Evolutionary conservation across 2,329 filamentous ascomycete genomes (phyloP).

Genomic region (Colletotrichum tofieldiae): DNA sequence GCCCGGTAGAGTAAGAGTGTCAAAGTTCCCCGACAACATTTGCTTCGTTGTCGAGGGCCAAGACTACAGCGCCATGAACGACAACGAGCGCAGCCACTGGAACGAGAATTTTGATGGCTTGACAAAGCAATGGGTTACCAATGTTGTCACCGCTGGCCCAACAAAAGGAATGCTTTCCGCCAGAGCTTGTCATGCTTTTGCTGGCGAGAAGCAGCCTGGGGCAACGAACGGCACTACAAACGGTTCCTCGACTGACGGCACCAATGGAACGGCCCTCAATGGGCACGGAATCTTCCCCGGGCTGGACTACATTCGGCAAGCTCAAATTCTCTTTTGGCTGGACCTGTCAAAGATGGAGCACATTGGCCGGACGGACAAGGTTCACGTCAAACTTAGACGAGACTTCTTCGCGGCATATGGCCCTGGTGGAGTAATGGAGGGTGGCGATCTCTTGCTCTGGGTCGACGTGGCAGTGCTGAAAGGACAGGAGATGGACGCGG

Average conservation of each 20-base stretch:
- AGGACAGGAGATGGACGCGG: constrained; percentile 38
- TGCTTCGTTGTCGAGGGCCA: constrained; percentile 39
- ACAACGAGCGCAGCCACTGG: constrained; percentile 37
- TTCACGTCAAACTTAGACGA: constrained; percentile 37
- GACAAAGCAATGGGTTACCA: constrained; percentile 40
- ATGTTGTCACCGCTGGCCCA: constrained; percentile 26
- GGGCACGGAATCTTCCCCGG: constrained; percentile 32
- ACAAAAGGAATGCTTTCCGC: constrained; percentile 30
- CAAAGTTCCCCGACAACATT: constrained; percentile 39
- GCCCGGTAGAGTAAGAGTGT: constrained; percentile 30
- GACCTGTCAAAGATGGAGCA: constrained; percentile 41
- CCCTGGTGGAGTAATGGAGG: constrained; percentile 36
- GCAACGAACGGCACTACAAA: constrained; percentile 26
- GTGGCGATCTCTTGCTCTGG: constrained; percentile 37
- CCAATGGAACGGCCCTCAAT: constrained; percentile 25
- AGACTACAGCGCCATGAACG: constrained; percentile 38
- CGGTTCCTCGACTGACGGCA: constrained; percentile 18
- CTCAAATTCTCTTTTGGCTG: constrained; percentile 36
- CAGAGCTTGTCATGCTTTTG: constrained; percentile 35
- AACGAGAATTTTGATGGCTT: constrained; percentile 39
- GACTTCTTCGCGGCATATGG: constrained; percentile 37
- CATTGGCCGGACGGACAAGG: constrained; percentile 34
- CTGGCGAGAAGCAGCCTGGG: constrained; percentile 37
- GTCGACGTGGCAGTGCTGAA: constrained; percentile 36
- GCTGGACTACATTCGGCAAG: constrained; percentile 38